phyloP scores from a whole-genome alignment of 192 early-diverging fungal species.

The Coemansia sp. region DNA sequence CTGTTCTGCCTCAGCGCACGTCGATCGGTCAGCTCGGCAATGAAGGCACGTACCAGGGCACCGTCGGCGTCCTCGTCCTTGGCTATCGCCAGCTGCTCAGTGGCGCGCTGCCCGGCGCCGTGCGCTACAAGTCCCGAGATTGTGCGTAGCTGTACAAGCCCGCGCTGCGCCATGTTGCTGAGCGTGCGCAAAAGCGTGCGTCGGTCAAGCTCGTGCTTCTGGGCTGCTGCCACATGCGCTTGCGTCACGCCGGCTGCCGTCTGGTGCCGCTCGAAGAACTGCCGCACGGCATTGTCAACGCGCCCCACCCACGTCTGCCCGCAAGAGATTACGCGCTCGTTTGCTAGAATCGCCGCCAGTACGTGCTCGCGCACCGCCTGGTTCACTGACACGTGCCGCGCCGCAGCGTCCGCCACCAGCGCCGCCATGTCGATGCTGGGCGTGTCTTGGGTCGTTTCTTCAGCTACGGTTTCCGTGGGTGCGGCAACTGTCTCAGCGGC shows the following conservation, averaged over 20 bases:
- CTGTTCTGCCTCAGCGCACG: constrained; percentile 1
- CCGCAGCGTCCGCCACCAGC: constrained; percentile 15
- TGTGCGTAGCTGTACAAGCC: constrained; percentile 11
- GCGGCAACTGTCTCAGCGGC: too few species aligned
- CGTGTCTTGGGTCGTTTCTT: too few species aligned
- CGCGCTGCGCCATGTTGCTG: constrained; percentile 10
- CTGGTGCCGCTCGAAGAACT: constrained; percentile 9
- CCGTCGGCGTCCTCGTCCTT: constrained; percentile 19
- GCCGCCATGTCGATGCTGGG: constrained; percentile 7
- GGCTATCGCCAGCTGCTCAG: constrained; percentile 7
- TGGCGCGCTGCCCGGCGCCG: too few species aligned
- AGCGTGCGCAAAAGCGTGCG: constrained; percentile 25
- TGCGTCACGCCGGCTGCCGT: constrained; percentile 4
- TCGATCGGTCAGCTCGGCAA: constrained; percentile 20
- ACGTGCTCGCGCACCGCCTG: constrained; percentile 29
- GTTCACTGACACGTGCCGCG: constrained; percentile 10
- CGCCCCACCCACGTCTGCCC: background rate
- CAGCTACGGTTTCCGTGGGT: too few species aligned
- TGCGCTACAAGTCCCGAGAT: background rate
- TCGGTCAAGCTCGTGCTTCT: constrained; percentile 25
- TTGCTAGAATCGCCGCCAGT: constrained; percentile 20
- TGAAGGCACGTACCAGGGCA: constrained; percentile 17
- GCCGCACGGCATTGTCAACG: constrained; percentile 6
- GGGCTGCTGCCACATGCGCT: constrained; percentile 3
- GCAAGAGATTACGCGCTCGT: constrained; percentile 17